A percentile compares a stretch with the other conserved stretches of the same genome.
Conservation (phyloP, 768 basidiomycete species). For the Ephemerocybe angulata region DNA sequence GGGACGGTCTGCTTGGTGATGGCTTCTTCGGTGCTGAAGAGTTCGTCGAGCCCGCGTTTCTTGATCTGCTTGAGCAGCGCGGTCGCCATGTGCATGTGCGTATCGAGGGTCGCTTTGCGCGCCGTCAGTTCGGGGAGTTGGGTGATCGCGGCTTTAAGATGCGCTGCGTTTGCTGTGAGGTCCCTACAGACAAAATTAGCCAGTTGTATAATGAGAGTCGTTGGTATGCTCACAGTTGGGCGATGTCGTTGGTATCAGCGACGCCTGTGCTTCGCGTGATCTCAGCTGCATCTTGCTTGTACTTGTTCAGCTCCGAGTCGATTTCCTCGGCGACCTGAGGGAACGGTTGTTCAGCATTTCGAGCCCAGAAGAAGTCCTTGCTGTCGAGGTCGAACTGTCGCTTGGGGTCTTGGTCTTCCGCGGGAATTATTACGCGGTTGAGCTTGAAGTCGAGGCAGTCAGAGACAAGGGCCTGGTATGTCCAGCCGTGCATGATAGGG, state of each 20-base stretch:
- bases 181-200: conserved; percentile 49
- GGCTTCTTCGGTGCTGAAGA: conserved; percentile 96
- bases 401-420: conserved; percentile 62
- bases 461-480: conserved; percentile 96
- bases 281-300: conserved; percentile 94
- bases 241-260: conserved; percentile 91
- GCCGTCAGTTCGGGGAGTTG: conserved; percentile 95
- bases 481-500: conserved; percentile 96
- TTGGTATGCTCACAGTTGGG: conserved; percentile 69
- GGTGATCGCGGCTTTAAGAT: conserved; percentile 96
- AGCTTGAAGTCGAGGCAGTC: conserved; percentile 97
- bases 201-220: neutral
- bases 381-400: conserved; percentile 90
- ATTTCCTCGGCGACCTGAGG: conserved; percentile 99
- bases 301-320: conserved; percentile 84
- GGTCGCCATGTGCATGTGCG: conserved; percentile 99
- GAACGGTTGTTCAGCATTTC: conserved; percentile 94
- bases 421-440: conserved; percentile 85
- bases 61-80: conserved; percentile 94
- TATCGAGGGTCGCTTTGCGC: conserved; percentile 92
- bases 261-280: conserved; percentile 95
- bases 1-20: conserved; percentile 78
- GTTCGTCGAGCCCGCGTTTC: conserved; percentile 87
- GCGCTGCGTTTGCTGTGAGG: conserved; percentile 86
- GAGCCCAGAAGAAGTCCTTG: conserved; percentile 99